Base-by-base conservation (phyloP, 2,329 filamentous ascomycete species). In the Lasiodiplodia hormozganensis region DNA sequence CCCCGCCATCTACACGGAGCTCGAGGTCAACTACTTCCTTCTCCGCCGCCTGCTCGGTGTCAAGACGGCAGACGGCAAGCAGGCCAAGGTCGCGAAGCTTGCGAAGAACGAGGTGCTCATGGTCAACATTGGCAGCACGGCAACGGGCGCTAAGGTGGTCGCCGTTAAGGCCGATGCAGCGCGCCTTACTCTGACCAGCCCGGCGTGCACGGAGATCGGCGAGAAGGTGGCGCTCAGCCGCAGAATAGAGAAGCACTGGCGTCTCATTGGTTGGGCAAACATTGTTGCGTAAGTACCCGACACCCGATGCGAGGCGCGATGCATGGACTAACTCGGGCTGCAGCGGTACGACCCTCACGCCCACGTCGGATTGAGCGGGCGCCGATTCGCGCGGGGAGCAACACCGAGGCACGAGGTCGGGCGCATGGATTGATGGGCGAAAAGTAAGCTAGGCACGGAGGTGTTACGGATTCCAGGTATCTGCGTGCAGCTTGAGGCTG, bases 201-300 rank as follows among this genome's bases (percentile, higher is more conserved):
- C 94, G 54, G 96, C 96, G 69, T 99, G 96, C 86, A 99, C 96
- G 62, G 95, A 97, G 80, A 91, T 97, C 77, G 94, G 94, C 73
- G 95, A 99, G 87, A 98, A 99, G 91, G 94, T 99, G 77, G 96
- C 96, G 52, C 86, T 99, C 77, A 94, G 90, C 80, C 88, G 96
- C 84, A 92, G 96, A 90, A 97, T 98, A 77, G 96, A 99, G 84
- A 98, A 98, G 89, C 95, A 97, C 84, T 98, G 95, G 95, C 92
- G 94, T 71, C 74, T 80, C 23, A 81, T 81, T 71, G 79, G 79
- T 47, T 81, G 79, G 79, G 79, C 79, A 58, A 81, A 80, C 71
- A 81, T 81, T 68, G 78, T 80, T 60, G 76, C 79, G 79, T 81
- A 78, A 77, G 78, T 62, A 47, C 43, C n/a, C 43, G n/a, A 47